Conservation (phyloP, 371 early-diverging fungal species). For the Mortierella sp. region DNA sequence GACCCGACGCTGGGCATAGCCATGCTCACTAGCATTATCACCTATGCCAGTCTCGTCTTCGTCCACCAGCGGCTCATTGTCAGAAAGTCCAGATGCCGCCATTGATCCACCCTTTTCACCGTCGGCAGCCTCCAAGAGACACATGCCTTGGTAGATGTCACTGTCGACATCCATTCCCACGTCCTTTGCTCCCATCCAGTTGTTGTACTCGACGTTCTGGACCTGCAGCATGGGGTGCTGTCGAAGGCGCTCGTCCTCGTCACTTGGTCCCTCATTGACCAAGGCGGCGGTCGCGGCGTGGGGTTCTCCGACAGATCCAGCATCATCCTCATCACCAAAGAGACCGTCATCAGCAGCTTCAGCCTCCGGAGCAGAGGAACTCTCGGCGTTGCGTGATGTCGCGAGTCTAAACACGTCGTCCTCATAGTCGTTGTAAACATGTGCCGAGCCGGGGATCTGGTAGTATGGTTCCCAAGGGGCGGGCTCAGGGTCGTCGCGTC, state of each 20-base stretch:
- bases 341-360: too few relatives aligned
- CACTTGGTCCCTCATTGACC: background rate
- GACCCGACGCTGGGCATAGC: too few relatives aligned
- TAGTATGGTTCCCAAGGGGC: too few relatives aligned
- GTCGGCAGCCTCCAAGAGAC: background rate
- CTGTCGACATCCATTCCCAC: background rate
- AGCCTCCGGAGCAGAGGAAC: too few relatives aligned
- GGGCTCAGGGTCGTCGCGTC: conserved; percentile 73
- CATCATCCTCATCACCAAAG: too few relatives aligned
- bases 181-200: too few relatives aligned
- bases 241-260: background rate
- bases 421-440: too few relatives aligned
- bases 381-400: too few relatives aligned
- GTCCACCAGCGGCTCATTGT: background rate
- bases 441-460: too few relatives aligned
- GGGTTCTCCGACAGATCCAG: background rate
- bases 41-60: background rate
- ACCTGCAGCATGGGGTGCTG: background rate
- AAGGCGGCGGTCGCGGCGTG: background rate
- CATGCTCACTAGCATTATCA: too few relatives aligned
- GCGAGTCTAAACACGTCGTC: too few relatives aligned
- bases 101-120: background rate
- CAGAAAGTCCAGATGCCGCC: background rate
- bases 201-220: background rate
- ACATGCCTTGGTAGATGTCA: background rate